Percentiles rank a stretch among this genome's conserved stretches.
These are phyloP conservation scores for Caloboletus firmus DNA, from an alignment of 1,284 basidiomycete species.

Conservation along the genomic window DNA sequence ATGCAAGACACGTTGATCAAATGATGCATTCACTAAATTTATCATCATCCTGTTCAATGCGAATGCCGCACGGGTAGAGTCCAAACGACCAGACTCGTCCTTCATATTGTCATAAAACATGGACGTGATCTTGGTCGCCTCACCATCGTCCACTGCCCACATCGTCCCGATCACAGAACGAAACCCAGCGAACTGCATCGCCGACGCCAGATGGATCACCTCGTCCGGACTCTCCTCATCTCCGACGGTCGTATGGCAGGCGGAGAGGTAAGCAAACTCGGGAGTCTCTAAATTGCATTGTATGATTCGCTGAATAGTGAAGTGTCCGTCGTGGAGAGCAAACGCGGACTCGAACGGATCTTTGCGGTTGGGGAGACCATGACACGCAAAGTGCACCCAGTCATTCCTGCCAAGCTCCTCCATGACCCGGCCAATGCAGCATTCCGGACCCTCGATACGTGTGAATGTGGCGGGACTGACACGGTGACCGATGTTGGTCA, in stretches of 20 bases:
- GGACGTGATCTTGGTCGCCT: not conserved
- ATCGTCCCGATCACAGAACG: not conserved
- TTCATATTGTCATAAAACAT: not conserved
- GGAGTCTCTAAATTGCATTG: no score
- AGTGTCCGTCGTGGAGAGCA: no score
- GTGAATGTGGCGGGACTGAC: not conserved
- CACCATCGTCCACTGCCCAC: not conserved
- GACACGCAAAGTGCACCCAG: no score
- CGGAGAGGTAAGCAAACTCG: no score
- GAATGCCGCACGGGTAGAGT: not conserved
- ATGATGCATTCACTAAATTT: not conserved
- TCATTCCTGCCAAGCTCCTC: no score
- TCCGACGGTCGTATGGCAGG: no score
- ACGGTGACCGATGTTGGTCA: not conserved
- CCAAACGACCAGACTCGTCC: not conserved
- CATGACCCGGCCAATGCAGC: not conserved
- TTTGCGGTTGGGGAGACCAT: no score
- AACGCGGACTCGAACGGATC: no score
- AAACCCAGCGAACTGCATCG: not conserved
- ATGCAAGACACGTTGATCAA: not conserved
- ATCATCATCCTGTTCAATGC: not conserved
- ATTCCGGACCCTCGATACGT: not conserved
- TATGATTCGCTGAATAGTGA: no score
- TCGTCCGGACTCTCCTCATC: not conserved
- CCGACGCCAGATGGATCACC: not conserved